Percentiles rank a stretch among this genome's conserved stretches.
These are phyloP conservation scores for Diaporthe humulicola DNA, from an alignment of 2,329 filamentous ascomycete genomes.

Conservation along the genomic window DNA sequence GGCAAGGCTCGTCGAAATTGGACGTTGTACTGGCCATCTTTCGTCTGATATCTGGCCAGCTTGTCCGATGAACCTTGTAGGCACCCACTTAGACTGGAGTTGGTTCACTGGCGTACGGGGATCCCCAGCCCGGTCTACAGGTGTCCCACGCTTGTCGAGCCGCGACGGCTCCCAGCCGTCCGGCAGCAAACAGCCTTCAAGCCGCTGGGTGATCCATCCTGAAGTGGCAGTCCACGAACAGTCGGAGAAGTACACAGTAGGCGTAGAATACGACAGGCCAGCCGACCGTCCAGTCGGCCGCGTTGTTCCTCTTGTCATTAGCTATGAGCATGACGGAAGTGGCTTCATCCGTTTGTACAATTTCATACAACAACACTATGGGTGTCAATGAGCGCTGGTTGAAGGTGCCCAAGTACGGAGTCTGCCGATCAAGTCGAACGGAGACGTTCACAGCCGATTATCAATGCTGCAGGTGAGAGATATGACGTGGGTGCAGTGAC, in stretches of 20 bases:
- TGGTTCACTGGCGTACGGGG: slow-evolving; percentile 24
- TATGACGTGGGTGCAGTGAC: neutral
- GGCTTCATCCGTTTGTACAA: neutral
- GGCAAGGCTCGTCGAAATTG: neutral
- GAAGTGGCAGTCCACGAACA: neutral
- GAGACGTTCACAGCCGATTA: slow-evolving; percentile 2
- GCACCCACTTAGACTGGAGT: slow-evolving; percentile 16
- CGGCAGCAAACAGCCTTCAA: slow-evolving; percentile 34
- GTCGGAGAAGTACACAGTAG: too few species aligned
- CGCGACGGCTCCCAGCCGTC: slow-evolving; percentile 20
- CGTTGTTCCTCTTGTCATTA: neutral
- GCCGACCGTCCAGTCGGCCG: neutral
- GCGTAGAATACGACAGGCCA: neutral
- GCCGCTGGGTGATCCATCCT: slow-evolving; percentile 42
- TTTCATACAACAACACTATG: neutral
- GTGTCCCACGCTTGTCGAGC: slow-evolving; percentile 16
- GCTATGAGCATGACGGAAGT: neutral
- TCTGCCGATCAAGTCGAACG: neutral
- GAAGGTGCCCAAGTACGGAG: neutral
- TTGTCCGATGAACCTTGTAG: slow-evolving; percentile 27
- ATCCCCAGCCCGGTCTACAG: slow-evolving; percentile 28
- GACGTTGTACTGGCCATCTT: neutral
- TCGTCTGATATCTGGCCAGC: slow-evolving; percentile 33
- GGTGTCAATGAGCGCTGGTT: neutral
- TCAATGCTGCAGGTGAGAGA: slow-evolving; percentile 8